These are phyloP conservation scores for Akebia trifoliata DNA, from an alignment of 164 flowering plant genomes.

Conservation along the genomic window DNA sequence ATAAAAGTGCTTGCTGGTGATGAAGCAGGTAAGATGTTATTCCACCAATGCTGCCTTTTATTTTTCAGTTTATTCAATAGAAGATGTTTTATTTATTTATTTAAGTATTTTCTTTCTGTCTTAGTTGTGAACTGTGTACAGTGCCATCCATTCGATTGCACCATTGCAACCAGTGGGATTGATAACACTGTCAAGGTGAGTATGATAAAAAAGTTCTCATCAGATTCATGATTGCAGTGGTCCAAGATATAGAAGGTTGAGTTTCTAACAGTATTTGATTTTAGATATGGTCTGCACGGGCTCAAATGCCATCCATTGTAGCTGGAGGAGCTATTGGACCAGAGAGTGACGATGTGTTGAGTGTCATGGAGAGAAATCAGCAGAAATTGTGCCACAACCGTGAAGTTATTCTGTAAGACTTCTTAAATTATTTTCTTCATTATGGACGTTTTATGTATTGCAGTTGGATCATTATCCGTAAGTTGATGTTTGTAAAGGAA, in stretches of 20 bases:
- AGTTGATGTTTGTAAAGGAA: background rate
- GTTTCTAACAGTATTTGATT: slow-evolving; percentile 15
- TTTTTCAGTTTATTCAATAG: too few species aligned
- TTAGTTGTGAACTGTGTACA: slow-evolving; percentile 95
- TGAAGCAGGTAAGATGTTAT: slow-evolving; percentile 57
- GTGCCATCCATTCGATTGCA: slow-evolving; percentile 86
- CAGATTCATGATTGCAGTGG: background rate
- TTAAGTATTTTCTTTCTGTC: slow-evolving; percentile 12
- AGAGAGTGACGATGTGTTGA: slow-evolving; percentile 59
- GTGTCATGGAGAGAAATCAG: slow-evolving; percentile 77
- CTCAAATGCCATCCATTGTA: slow-evolving; percentile 66
- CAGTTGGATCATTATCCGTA: background rate
- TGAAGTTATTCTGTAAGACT: slow-evolving; percentile 59
- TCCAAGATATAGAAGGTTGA: background rate
- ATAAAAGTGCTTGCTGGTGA: slow-evolving; percentile 94
- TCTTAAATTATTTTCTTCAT: slow-evolving; percentile 4
- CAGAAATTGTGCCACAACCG: slow-evolving; percentile 54
- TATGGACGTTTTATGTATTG: background rate
- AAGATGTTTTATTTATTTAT: background rate
- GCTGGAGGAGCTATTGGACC: slow-evolving; percentile 76
- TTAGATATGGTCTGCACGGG: slow-evolving; percentile 86
- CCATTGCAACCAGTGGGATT: slow-evolving; percentile 92
- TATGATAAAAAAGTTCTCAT: background rate
- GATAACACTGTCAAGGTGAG: slow-evolving; percentile 87
- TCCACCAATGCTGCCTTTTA: too few species aligned